Evolutionary conservation across 148 eudicot species (phyloP).

Genomic region (Nyssa sinensis): DNA sequence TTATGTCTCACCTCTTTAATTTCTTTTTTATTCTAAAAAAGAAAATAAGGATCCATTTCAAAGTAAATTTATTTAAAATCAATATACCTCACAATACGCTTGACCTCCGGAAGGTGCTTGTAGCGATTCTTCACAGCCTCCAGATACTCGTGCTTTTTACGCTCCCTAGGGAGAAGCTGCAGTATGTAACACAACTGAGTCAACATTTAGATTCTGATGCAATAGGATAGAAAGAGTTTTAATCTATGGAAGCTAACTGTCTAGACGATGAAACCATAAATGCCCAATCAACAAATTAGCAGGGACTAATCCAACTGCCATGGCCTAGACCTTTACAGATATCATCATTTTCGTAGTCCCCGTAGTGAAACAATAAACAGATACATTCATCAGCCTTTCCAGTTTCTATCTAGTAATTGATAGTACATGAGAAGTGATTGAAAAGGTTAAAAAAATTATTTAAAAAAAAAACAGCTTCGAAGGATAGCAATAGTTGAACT

Average conservation of each 20-base stretch:
- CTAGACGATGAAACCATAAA: neutral
- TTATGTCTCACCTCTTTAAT: no score
- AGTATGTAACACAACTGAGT: slow-evolving; percentile 4
- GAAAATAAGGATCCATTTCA: neutral
- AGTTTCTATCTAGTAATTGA: neutral
- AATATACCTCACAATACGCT: slow-evolving; percentile 74
- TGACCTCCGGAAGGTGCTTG: slow-evolving; percentile 84
- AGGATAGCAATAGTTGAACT: neutral
- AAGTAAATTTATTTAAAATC: neutral
- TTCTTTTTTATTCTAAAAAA: no score
- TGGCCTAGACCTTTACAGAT: neutral
- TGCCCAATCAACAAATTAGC: neutral
- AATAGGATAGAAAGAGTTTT: neutral
- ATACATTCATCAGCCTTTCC: neutral
- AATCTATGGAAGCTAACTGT: no score
- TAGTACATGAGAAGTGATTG: neutral
- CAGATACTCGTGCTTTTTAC: slow-evolving; percentile 76
- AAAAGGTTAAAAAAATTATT: neutral
- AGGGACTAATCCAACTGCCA: neutral
- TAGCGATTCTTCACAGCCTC: slow-evolving; percentile 77
- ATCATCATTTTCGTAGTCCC: no score
- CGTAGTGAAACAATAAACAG: neutral
- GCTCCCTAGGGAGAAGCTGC: slow-evolving; percentile 93
- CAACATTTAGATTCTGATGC: slow-evolving; percentile 9
- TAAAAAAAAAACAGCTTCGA: neutral